These are phyloP conservation scores for Fusarium setosum DNA, from an alignment of 2,329 filamentous ascomycete species.

Conservation along the genomic window DNA sequence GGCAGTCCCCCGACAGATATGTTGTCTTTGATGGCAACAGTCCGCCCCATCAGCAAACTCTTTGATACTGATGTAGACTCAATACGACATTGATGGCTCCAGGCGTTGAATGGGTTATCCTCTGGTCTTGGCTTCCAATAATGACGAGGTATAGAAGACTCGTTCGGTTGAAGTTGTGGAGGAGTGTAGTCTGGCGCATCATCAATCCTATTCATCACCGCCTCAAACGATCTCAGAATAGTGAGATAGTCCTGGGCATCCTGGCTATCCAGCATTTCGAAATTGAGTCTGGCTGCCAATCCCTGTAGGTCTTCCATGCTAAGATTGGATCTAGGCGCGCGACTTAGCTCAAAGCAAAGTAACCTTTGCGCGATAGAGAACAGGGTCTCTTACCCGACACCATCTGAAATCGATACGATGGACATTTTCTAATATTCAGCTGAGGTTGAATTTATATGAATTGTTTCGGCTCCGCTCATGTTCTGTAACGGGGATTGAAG, in stretches of 20 bases:
- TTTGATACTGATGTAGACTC: background rate
- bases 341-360: background rate
- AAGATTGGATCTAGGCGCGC: slow-evolving; percentile 5
- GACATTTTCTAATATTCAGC: no score
- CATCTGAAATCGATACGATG: no score
- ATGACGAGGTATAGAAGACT: slow-evolving; percentile 11
- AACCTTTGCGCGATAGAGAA: no score
- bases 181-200: slow-evolving; percentile 43
- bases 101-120: slow-evolving; percentile 49
- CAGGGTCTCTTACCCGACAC: no score
- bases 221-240: slow-evolving; percentile 43
- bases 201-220: slow-evolving; percentile 40
- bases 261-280: slow-evolving; percentile 22
- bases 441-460: no score
- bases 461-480: no score
- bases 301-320: slow-evolving; percentile 23
- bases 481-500: no score
- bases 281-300: slow-evolving; percentile 29
- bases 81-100: slow-evolving; percentile 48
- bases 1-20: slow-evolving; percentile 43
- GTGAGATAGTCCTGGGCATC: slow-evolving; percentile 44
- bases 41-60: slow-evolving; percentile 26
- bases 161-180: slow-evolving; percentile 33
- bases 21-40: slow-evolving; percentile 45
- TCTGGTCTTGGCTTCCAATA: slow-evolving; percentile 35